Percentiles rank a stretch among this genome's conserved stretches.
Evolutionary conservation across 116 monocot species (phyloP).

Genomic region (Posidonia oceanica): DNA sequence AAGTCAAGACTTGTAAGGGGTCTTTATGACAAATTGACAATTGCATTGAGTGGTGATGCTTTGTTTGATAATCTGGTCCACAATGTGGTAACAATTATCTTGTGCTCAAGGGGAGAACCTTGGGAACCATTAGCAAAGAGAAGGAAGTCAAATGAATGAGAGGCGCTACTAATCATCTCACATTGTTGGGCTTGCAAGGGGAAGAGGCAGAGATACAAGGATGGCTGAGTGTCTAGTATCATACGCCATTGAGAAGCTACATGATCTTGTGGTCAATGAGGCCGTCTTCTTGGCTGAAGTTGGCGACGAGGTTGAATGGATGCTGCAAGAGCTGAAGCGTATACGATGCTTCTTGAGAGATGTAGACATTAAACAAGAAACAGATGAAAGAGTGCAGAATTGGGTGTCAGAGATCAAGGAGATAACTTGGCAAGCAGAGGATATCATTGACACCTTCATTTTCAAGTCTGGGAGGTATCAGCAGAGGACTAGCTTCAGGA

Average conservation of each 20-base stretch:
- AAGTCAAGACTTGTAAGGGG: too few relatives aligned
- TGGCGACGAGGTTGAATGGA: slow-evolving; percentile 4
- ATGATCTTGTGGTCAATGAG: slow-evolving; percentile 1
- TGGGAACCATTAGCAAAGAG: too few relatives aligned
- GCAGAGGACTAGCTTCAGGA: background rate
- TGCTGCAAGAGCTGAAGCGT: slow-evolving; percentile 4
- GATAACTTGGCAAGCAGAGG: slow-evolving; percentile 7
- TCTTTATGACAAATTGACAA: too few relatives aligned
- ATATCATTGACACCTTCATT: slow-evolving; percentile 12
- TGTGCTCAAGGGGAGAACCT: too few relatives aligned
- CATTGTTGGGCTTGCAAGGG: too few relatives aligned
- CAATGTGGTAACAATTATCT: too few relatives aligned
- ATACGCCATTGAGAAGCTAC: background rate
- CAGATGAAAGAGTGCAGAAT: background rate
- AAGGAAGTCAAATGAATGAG: too few relatives aligned
- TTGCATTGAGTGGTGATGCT: too few relatives aligned
- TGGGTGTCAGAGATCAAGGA: slow-evolving; percentile 10
- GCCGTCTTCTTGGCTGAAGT: background rate
- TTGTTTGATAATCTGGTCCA: too few relatives aligned
- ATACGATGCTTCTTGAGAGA: slow-evolving; percentile 10
- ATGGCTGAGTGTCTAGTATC: slow-evolving; percentile 4
- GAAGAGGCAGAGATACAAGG: background rate
- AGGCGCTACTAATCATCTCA: too few relatives aligned
- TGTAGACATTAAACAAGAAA: slow-evolving; percentile 3
- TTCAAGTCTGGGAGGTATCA: background rate